Evolutionary conservation across 2,329 filamentous ascomycete species (phyloP), one percentile per base, ranked within the genome.

Genomic region (Cercospora sesami): DNA sequence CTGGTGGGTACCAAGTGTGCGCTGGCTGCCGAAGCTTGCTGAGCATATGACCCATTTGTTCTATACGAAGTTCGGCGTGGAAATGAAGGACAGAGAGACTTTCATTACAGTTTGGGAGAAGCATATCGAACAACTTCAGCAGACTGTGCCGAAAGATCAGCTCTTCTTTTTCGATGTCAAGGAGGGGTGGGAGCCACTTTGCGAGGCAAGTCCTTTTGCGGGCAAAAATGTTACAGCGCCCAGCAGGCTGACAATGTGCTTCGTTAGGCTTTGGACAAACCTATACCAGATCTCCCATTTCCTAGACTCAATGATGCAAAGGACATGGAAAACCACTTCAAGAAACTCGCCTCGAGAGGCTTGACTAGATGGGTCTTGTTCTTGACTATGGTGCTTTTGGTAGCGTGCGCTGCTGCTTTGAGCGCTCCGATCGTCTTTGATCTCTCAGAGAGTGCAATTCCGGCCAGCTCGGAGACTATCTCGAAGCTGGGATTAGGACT

Each of bases 181-280:
- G 6, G 68, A 72, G 58, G 73, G 74, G 9, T 79, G 76, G 76
- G 70, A 69, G 36, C 73, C 74, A 8, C 63, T 78, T 12, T 78
- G 74, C 67, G 59, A 72, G 5, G 77, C 75, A 16, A 39, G 58
- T 23, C 16, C 10, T 14, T 30, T 4, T 60, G 26, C 8, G 12
- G 12, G n/a, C 12, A 39, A 26, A n/a, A 23, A 42, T 42, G 18
- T 26, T 23, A 51, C 45, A 51, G 9, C 9, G 12, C 31, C 31
- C 31, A 48, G 6, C 58, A 42, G 18, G 58, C 58, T 61, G 59
- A 61, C 23, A 12, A 16, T 10, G 9, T n/a, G 21, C 12, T 23
- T 28, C 23, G 9, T 18, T 7, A 61, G 59, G 36, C 36, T 33
- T 67, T 78, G 26, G 72, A 66, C 1, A 64, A 68, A n/a, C 42